Evolutionary conservation across 2,329 filamentous ascomycete genomes (phyloP).

Genomic region (Chaetomium sp.): DNA sequence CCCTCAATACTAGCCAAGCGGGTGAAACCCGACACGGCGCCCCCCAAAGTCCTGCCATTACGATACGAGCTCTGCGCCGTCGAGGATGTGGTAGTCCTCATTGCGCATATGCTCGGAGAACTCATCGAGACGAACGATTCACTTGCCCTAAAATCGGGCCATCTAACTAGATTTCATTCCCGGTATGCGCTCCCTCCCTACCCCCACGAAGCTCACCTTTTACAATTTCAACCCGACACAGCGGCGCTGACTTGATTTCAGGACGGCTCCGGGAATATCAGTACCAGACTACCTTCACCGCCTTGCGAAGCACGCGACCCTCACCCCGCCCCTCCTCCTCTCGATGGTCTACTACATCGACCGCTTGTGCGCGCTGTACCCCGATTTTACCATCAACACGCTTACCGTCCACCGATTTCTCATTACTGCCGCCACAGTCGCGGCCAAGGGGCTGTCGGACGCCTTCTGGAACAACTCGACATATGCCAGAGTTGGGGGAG

Average conservation of each 20-base stretch:
- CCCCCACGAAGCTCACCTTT: background rate
- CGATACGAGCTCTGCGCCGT: constrained; percentile 80
- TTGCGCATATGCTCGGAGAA: constrained; percentile 94
- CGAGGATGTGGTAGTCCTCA: constrained; percentile 85
- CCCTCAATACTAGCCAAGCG: constrained; percentile 50
- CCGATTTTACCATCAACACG: constrained; percentile 93
- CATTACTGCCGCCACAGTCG: constrained; percentile 93
- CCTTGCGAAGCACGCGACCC: constrained; percentile 88
- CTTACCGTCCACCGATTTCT: constrained; percentile 96
- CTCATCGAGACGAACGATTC: constrained; percentile 90
- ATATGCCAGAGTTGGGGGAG: constrained; percentile 90
- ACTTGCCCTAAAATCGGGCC: constrained; percentile 79
- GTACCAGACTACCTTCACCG: constrained; percentile 92
- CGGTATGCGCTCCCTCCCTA: constrained; percentile 56
- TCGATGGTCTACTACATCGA: constrained; percentile 99
- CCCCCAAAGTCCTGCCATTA: constrained; percentile 64
- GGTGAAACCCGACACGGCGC: constrained; percentile 51
- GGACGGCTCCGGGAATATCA: constrained; percentile 81
- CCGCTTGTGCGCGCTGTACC: constrained; percentile 86
- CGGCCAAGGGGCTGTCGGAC: constrained; percentile 92
- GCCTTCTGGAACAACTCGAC: constrained; percentile 98
- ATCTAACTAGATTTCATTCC: constrained; percentile 92
- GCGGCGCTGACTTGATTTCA: constrained; percentile 39
- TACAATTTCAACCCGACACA: background rate
- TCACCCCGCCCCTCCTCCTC: constrained; percentile 90